phyloP scores from a whole-genome alignment of 495 filamentous ascomycete species.

The Penicillium steckii region DNA sequence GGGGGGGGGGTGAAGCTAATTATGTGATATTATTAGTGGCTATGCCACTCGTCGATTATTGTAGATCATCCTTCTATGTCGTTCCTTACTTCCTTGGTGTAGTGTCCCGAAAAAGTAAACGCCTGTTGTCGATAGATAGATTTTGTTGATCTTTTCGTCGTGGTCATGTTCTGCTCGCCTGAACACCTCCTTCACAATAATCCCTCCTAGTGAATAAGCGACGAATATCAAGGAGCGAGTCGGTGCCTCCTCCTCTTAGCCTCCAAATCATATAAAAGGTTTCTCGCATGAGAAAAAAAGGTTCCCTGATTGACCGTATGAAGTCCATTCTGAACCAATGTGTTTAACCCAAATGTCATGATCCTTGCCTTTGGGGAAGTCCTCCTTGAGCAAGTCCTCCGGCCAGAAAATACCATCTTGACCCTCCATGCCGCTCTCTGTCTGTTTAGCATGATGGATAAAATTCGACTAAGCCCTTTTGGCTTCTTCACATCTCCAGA shows the following conservation, averaged over 20 bases:
- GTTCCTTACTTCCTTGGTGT: conserved; percentile 32
- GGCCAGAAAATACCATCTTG: conserved; percentile 25
- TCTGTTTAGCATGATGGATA: too few relatives aligned
- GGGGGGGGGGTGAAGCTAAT: too few relatives aligned
- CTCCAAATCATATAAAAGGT: conserved; percentile 36
- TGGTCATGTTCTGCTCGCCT: conserved; percentile 15
- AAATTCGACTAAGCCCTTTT: too few relatives aligned
- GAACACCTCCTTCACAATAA: conserved; percentile 43
- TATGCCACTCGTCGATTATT: not conserved
- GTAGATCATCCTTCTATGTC: too few relatives aligned
- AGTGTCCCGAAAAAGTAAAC: conserved; percentile 44
- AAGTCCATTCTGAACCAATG: not conserved
- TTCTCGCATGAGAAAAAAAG: conserved; percentile 32
- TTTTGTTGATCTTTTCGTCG: conserved; percentile 17
- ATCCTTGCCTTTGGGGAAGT: conserved; percentile 31
- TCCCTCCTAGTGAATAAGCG: conserved; percentile 48
- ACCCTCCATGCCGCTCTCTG: too few relatives aligned
- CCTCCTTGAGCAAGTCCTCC: conserved; percentile 31
- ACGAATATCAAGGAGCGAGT: conserved; percentile 36
- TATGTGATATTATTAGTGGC: too few relatives aligned
- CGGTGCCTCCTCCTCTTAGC: conserved; percentile 18
- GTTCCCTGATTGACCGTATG: conserved; percentile 24
- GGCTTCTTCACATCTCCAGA: too few relatives aligned
- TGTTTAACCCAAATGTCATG: conserved; percentile 41
- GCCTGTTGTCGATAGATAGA: conserved; percentile 34